Evolutionary conservation across 495 filamentous ascomycete genomes (phyloP), one percentile per base, ranked within the genome.

Genomic region (Hypoxylon intermedium): DNA sequence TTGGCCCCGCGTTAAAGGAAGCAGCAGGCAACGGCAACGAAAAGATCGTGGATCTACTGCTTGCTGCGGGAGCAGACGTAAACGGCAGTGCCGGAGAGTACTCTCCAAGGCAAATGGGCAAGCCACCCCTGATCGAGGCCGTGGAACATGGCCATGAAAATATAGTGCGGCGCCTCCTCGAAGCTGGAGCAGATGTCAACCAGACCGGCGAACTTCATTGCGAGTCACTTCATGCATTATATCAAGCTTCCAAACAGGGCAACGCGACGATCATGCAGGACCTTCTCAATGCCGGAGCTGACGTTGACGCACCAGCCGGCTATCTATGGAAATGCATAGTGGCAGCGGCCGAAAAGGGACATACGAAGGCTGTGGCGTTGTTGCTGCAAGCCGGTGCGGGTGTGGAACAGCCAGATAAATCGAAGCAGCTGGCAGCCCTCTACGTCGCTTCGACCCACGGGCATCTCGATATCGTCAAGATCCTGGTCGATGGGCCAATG

Each of bases 101-200:
- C 9, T 30, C 26, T 9, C 9, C 26, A 9, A 5, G 9, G 9
- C 26, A 9, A 30, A 30, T 30, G 9, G 26, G 9, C 26, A 30
- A 30, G 26, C 5, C 26, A 9, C 26, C 26, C 26, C 26, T 30
- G 26, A 30, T 30, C 26, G 26, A 30, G 9, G 26, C 26, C 9
- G 26, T 30, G 5, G 5, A 30, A 30, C 5, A 9, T 9, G 62
- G 70, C 13, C 71, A 71, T 13, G 43, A 46, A 7, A 62, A 65
- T 19, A 24, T 72, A 0, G 71, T 72, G 20, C 26, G 37, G 15
- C 20, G 65, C 12, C 48, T 76, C n/a, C 53, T 74, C 34, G 44
- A 60, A 11, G 11, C 54, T 20, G 67, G 67, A 9, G 74, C 74
- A 23, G 62, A 74, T 33, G 42, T 71, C n/a, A 65, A 71, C 28